Evolutionary conservation across 139 green algal genomes (phyloP).

Genomic region (Coelastrella sp.): DNA sequence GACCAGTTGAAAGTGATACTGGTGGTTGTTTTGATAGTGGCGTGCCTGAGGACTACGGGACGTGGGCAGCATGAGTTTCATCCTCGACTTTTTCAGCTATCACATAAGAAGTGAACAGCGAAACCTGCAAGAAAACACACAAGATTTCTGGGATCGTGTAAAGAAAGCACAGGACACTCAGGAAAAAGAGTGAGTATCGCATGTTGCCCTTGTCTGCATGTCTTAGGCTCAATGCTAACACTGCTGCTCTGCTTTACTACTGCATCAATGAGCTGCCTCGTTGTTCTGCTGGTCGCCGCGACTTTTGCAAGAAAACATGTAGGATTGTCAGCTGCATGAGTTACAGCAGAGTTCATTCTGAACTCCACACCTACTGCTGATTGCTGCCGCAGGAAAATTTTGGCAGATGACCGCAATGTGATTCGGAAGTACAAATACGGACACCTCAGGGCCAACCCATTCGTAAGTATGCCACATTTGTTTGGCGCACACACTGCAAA

Average conservation of each 20-base stretch:
- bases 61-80: constrained; percentile 9
- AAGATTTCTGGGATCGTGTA: not conserved
- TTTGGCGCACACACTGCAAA: not conserved
- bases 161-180: constrained; percentile 1
- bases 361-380: not conserved
- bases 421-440: not conserved
- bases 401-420: not conserved
- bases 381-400: not conserved
- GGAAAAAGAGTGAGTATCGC: not conserved
- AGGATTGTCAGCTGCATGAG: too few species aligned
- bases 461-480: constrained; percentile 1
- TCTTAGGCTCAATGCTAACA: not conserved
- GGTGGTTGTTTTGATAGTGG: not conserved
- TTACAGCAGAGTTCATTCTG: not conserved
- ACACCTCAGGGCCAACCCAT: constrained; percentile 11
- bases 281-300: not conserved
- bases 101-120: not conserved
- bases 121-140: not conserved
- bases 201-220: not conserved
- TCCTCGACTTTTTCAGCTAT: constrained; percentile 20
- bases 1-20: too few species aligned
- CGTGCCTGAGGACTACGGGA: too few species aligned
- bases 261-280: too few species aligned
- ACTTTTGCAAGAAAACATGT: too few species aligned
- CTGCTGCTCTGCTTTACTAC: too few species aligned